Evolutionary conservation across 768 basidiomycete species (phyloP).

Genomic region (Sarcomyxa edulis): DNA sequence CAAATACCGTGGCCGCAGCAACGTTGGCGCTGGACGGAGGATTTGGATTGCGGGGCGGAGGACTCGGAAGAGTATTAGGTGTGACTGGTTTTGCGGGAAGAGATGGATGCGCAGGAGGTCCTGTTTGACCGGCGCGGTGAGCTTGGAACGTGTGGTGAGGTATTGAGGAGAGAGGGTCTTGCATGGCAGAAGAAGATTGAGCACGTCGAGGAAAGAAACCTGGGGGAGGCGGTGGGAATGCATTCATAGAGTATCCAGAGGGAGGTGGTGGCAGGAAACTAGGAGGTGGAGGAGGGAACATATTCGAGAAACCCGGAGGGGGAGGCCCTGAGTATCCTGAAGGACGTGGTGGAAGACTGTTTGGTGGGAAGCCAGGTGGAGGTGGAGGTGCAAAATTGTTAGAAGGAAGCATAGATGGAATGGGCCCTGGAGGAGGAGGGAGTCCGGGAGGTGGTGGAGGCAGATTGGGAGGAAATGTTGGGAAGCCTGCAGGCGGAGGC

Average conservation of each 20-base stretch:
- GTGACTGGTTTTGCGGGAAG: constrained; percentile 36
- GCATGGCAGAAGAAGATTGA: constrained; percentile 49
- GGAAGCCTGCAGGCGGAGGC: constrained; percentile 22
- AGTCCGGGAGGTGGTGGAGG: constrained; percentile 21
- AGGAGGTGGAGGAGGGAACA: constrained; percentile 21
- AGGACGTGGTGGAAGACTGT: constrained; percentile 14
- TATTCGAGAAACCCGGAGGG: constrained; percentile 16
- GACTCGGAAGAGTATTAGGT: constrained; percentile 15
- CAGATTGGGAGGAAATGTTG: constrained; percentile 11
- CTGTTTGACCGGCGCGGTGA: constrained; percentile 43
- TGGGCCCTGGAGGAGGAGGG: constrained; percentile 20
- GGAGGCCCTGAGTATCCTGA: constrained; percentile 11
- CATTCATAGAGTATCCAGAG: constrained; percentile 16
- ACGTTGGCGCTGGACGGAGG: constrained; percentile 26
- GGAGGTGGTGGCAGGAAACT: too few relatives aligned
- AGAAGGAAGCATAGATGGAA: too few relatives aligned
- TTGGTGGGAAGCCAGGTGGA: constrained; percentile 8
- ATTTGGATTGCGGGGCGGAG: constrained; percentile 22
- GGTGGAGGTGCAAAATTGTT: too few relatives aligned
- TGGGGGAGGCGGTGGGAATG: constrained; percentile 52
- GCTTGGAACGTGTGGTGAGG: constrained; percentile 80
- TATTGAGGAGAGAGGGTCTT: constrained; percentile 72
- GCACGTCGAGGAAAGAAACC: constrained; percentile 59
- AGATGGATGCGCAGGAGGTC: constrained; percentile 31
- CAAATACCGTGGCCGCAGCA: constrained; percentile 68